Evolutionary conservation across 805 yeast genomes (phyloP), one percentile per base, ranked within the genome.

Genomic region (Ogataea trehaloabstinens): DNA sequence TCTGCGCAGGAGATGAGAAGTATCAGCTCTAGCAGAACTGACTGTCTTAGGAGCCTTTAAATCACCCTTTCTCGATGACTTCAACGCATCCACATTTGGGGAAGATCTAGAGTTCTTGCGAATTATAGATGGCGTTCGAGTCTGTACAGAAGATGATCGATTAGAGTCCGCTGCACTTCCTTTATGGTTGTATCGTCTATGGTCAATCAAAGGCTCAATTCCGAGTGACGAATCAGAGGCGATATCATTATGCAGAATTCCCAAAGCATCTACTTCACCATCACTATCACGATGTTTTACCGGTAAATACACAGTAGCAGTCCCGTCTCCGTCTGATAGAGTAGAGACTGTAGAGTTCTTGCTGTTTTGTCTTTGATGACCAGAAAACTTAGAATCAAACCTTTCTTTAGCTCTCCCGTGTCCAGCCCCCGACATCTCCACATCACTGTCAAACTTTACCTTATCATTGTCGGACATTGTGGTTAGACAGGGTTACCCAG

Each of bases 201-300:
- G 53, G 38, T 58, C 63, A n/a, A 55, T 49, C 20, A 58, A 35
- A 11, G 52, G 46, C 20, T 49, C 57, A 5, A 31, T 36, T 4
- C 48, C 51, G 21, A 27, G 31, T 6, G 41, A 43, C 1, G 53
- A 45, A 24, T 50, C 50, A 2, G 51, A 47, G 1, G 53, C 47
- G 4, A 46, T 34, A 28, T 56, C 60, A 24, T 51, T 49, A 33
- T 58, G 63, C 8, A 54, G 16, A 19, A 56, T 20, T 4, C 63
- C 63, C 12, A 58, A 21, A 6, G 61, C 61, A 36, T 58, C 63
- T 6, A 53, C 15, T 33, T 58, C 63, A 6, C 44, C 51, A 11
- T 53, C 52, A 12, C 32, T 30, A 7, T 18, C 31, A 8, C 15
- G n/a, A n/a, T 24, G 6, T 7, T 36, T 28, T 10, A 18, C 8